phyloP scores from a whole-genome alignment of 331 rosid genomes.

The Prunus yedoensis region DNA sequence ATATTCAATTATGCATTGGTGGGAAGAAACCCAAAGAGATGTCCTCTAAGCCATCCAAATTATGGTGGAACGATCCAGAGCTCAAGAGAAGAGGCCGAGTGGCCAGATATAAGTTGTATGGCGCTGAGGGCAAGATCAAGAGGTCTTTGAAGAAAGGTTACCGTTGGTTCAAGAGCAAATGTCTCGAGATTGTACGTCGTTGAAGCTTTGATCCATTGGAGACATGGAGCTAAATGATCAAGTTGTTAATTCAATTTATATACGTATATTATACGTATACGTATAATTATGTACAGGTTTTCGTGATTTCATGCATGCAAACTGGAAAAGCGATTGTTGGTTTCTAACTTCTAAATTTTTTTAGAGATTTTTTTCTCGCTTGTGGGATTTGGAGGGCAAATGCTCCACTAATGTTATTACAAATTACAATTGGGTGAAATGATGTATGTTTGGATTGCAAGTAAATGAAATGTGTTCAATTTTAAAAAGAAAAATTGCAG shows the following conservation, averaged over 20 bases:
- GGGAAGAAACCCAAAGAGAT: neutral
- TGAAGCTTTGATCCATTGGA: neutral
- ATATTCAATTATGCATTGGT: neutral
- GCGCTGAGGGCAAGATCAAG: constrained; percentile 57
- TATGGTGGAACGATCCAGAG: constrained; percentile 73
- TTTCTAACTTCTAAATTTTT: neutral
- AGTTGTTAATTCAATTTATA: neutral
- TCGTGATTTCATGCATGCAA: neutral
- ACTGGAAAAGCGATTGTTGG: neutral
- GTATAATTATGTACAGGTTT: neutral
- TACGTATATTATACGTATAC: neutral
- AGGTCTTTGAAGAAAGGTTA: constrained; percentile 57
- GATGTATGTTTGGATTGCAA: neutral
- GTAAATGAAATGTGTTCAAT: neutral
- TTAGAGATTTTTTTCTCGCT: neutral
- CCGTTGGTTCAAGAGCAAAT: constrained; percentile 66
- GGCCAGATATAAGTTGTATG: constrained; percentile 50
- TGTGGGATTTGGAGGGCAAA: neutral
- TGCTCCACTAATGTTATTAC: neutral
- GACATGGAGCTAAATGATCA: neutral
- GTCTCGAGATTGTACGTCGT: constrained; percentile 31
- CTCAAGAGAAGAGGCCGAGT: constrained; percentile 50
- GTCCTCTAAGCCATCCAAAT: constrained; percentile 2
- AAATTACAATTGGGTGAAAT: neutral
- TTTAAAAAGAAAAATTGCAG: neutral